phyloP scores from a whole-genome alignment of 805 yeast species.

The Tetrapisispora taiwanensis region DNA sequence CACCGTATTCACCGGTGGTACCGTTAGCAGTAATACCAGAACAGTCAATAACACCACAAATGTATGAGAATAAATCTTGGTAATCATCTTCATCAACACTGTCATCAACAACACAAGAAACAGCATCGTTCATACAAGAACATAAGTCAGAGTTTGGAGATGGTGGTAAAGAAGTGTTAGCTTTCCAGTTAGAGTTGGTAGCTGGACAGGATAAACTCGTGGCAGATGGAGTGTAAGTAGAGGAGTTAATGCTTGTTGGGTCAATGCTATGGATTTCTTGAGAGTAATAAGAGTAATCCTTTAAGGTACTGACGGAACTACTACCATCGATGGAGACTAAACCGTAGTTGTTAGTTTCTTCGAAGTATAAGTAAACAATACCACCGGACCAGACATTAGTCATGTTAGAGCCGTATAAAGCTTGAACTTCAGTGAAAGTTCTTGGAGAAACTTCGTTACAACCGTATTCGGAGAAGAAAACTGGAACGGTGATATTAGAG shows the following conservation, averaged over 20 bases:
- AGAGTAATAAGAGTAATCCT: constrained; percentile 55
- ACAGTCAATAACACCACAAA: constrained; percentile 53
- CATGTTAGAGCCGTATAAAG: constrained; percentile 58
- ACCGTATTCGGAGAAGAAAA: constrained; percentile 77
- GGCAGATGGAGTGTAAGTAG: constrained; percentile 32
- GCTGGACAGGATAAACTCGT: constrained; percentile 56
- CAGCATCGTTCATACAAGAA: constrained; percentile 48
- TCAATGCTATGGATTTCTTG: constrained; percentile 44
- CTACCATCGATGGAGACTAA: constrained; percentile 44
- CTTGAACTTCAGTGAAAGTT: constrained; percentile 58
- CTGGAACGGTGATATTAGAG: constrained; percentile 55
- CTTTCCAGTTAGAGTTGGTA: constrained; percentile 47
- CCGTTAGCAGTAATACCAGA: constrained; percentile 54
- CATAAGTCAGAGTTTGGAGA: constrained; percentile 60
- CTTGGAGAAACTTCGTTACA: constrained; percentile 65
- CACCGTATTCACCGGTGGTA: constrained; percentile 57
- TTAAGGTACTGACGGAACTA: constrained; percentile 43
- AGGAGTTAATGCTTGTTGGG: constrained; percentile 41
- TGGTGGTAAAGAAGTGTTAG: constrained; percentile 64
- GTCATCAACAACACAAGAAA: constrained; percentile 50
- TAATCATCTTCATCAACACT: constrained; percentile 48
- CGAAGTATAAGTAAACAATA: constrained; percentile 76
- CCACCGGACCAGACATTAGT: constrained; percentile 86
- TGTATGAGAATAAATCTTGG: constrained; percentile 43
- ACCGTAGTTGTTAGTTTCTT: constrained; percentile 69